Conservation (phyloP, 2,329 filamentous ascomycete genomes). For the Nothomitra cinnamomea region DNA sequence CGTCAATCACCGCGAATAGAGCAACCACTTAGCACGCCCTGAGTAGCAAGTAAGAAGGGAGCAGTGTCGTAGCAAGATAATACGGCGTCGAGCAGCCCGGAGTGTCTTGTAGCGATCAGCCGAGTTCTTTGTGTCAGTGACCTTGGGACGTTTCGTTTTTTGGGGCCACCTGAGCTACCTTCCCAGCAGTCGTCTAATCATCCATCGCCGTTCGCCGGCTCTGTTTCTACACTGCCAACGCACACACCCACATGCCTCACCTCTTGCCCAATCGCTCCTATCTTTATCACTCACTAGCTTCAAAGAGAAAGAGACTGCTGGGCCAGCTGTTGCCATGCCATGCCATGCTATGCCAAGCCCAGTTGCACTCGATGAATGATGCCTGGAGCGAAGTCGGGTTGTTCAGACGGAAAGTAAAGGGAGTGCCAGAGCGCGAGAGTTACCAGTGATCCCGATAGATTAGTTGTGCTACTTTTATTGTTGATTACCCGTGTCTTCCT, state of each 20-base stretch:
- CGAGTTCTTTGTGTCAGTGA: neutral
- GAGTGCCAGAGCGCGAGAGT: neutral
- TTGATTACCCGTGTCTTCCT: neutral
- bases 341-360: neutral
- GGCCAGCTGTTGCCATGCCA: neutral
- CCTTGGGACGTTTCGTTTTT: neutral
- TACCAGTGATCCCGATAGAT: neutral
- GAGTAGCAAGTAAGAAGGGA: neutral
- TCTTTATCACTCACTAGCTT: neutral
- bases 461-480: neutral
- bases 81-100: neutral
- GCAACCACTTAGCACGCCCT: neutral
- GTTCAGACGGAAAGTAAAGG: neutral
- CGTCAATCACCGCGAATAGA: too few relatives aligned
- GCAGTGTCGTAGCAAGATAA: neutral
- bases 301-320: neutral
- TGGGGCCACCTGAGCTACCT: neutral
- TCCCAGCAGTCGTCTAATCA: neutral
- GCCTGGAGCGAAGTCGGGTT: neutral
- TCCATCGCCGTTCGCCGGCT: neutral
- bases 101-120: neutral
- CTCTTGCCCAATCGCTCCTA: neutral
- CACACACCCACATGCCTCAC: slow-evolving; percentile 3
- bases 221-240: neutral
- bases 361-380: neutral